These are phyloP conservation scores for Fusarium decemcellulare DNA, from an alignment of 2,329 filamentous ascomycete genomes.

Conservation along the genomic window DNA sequence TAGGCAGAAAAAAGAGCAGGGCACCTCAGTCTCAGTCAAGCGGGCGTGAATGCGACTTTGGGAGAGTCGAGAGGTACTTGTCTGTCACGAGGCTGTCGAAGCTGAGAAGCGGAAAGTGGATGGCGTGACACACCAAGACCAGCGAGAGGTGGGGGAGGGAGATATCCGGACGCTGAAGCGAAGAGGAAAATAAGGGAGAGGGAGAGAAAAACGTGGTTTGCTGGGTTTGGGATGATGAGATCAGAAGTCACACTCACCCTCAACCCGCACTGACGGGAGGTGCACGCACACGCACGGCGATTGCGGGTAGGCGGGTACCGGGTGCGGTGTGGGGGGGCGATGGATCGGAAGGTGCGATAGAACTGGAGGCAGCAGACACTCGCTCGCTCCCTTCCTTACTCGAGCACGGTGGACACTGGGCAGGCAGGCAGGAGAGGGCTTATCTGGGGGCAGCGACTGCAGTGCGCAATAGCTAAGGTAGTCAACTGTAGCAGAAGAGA, in stretches of 20 bases:
- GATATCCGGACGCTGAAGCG: background rate
- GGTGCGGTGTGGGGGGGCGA: slow-evolving; percentile 15
- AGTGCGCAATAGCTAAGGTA: no score
- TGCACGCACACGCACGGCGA: slow-evolving; percentile 4
- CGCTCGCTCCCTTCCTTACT: slow-evolving; percentile 7
- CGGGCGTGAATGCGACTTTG: background rate
- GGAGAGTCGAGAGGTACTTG: slow-evolving; percentile 6
- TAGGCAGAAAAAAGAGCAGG: slow-evolving; percentile 32
- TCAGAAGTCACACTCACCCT: slow-evolving; percentile 24
- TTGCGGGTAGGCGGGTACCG: slow-evolving; percentile 24
- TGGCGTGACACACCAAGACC: slow-evolving; percentile 2
- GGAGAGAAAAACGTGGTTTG: slow-evolving; percentile 2
- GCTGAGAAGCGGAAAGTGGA: background rate
- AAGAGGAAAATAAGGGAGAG: background rate
- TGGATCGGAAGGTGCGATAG: slow-evolving; percentile 32
- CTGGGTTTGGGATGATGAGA: slow-evolving; percentile 23
- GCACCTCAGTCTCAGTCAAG: background rate
- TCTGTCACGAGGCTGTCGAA: slow-evolving; percentile 10
- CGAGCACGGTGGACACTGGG: slow-evolving; percentile 10
- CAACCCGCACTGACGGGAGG: slow-evolving; percentile 1
- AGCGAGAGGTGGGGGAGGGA: background rate
- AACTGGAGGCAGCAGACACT: slow-evolving; percentile 24
- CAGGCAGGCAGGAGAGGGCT: background rate
- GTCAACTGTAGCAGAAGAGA: background rate
- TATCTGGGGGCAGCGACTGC: no score